Percentiles rank a stretch among this genome's conserved stretches.
These are phyloP conservation scores for Acanthamoeba castellanii DNA, from an alignment of 208 protist genomes.

Conservation along the genomic window DNA sequence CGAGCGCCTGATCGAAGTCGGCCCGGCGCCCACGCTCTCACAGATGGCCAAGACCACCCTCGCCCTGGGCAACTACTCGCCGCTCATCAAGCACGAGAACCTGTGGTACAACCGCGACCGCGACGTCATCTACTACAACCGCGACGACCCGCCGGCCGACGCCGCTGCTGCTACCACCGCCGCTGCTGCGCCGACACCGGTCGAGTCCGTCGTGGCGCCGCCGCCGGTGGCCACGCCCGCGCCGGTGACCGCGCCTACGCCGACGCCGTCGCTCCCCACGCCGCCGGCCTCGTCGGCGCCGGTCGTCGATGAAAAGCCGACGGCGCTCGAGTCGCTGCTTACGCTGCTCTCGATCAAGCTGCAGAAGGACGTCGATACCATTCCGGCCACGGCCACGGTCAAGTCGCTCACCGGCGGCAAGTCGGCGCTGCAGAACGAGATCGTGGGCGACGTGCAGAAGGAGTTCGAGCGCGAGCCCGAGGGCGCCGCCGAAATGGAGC, in stretches of 20 bases:
- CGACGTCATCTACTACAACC: conserved; percentile 75
- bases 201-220: conserved; percentile 1
- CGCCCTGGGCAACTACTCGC: conserved; percentile 70
- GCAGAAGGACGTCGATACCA: conserved; percentile 77
- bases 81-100: conserved; percentile 71
- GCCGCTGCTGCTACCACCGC: background rate
- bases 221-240: conserved; percentile 10
- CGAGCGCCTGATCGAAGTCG: conserved; percentile 90
- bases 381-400: conserved; percentile 77
- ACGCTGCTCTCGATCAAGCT: conserved; percentile 81
- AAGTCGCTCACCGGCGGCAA: conserved; percentile 87
- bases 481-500: conserved; percentile 69
- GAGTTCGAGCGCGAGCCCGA: conserved; percentile 82
- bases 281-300: conserved; percentile 59
- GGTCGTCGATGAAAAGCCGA: conserved; percentile 48
- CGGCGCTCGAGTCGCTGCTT: conserved; percentile 68
- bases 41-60: conserved; percentile 87
- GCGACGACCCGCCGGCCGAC: conserved; percentile 17
- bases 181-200: background rate
- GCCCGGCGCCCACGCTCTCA: conserved; percentile 87
- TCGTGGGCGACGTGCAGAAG: conserved; percentile 85
- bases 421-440: conserved; percentile 86
- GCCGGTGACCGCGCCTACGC: conserved; percentile 10
- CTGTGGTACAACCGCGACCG: conserved; percentile 75
- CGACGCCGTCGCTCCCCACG: conserved; percentile 12